These are phyloP conservation scores for Miscanthus lutarioriparius DNA, from an alignment of 176 grass and related monocot genomes.

Conservation along the genomic window DNA sequence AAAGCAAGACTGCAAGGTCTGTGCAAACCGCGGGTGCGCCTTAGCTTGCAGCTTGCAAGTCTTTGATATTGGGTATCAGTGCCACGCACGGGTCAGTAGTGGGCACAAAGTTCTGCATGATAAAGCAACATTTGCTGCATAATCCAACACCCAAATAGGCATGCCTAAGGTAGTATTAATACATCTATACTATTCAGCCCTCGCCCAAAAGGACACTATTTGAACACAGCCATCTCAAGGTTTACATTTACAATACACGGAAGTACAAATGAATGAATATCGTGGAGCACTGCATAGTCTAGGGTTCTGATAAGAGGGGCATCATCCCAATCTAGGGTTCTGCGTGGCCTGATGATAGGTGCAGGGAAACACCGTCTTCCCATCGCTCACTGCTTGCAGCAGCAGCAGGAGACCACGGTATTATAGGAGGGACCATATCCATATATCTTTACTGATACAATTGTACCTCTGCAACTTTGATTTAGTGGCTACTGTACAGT, in stretches of 20 bases:
- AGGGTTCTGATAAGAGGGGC: background rate
- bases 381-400: background rate
- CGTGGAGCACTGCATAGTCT: background rate
- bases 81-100: background rate
- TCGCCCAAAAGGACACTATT: background rate
- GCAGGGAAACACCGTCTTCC: background rate
- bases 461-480: constrained; percentile 15
- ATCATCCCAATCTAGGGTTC: background rate
- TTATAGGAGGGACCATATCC: background rate
- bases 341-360: background rate
- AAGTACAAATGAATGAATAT: background rate
- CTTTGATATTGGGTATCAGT: background rate
- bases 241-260: background rate
- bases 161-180: background rate
- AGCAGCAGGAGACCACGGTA: constrained; percentile 14
- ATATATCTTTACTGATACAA: constrained; percentile 36
- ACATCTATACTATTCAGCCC: background rate
- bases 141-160: background rate
- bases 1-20: background rate
- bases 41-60: background rate
- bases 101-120: background rate
- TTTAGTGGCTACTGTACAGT: constrained; percentile 40
- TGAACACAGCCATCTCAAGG: background rate
- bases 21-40: background rate
- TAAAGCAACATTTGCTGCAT: background rate